These are phyloP conservation scores for Colletotrichum camelliae DNA, from an alignment of 2,329 filamentous ascomycete genomes.

Conservation along the genomic window DNA sequence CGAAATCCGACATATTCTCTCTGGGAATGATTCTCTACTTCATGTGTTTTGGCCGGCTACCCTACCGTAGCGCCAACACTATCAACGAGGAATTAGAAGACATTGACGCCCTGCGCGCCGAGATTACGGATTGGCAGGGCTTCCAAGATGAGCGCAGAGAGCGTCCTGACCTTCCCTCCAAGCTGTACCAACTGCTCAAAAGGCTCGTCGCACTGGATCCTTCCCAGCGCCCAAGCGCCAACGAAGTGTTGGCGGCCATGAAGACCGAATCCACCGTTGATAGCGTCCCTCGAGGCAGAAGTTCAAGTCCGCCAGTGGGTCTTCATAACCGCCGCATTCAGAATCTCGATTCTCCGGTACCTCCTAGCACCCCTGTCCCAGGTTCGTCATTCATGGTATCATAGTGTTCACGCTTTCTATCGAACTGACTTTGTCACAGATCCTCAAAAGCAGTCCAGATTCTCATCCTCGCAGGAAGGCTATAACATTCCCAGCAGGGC, in stretches of 20 bases:
- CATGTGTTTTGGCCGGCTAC: constrained; percentile 90
- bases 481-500: constrained; percentile 26
- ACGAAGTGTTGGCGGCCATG: constrained; percentile 82
- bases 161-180: constrained; percentile 82
- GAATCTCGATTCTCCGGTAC: constrained; percentile 59
- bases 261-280: constrained; percentile 66
- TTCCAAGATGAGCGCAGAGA: constrained; percentile 79
- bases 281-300: constrained; percentile 37
- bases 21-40: constrained; percentile 99
- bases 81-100: constrained; percentile 93
- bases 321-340: constrained; percentile 55
- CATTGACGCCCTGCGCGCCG: constrained; percentile 80
- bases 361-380: constrained; percentile 53
- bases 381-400: constrained; percentile 34
- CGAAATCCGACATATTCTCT: constrained; percentile 98
- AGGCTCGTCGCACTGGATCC: constrained; percentile 81
- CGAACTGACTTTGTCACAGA: constrained; percentile 27
- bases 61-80: constrained; percentile 83
- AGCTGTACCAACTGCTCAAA: constrained; percentile 85
- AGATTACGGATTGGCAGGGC: constrained; percentile 87
- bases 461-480: constrained; percentile 33
- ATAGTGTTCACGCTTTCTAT: constrained; percentile 1
- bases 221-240: constrained; percentile 78
- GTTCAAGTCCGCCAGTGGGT: constrained; percentile 40
- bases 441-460: constrained; percentile 34